Percentiles rank a stretch among this genome's conserved stretches.
phyloP scores from a whole-genome alignment of 2,329 filamentous ascomycete species.

The Blumeriella jaapii region DNA sequence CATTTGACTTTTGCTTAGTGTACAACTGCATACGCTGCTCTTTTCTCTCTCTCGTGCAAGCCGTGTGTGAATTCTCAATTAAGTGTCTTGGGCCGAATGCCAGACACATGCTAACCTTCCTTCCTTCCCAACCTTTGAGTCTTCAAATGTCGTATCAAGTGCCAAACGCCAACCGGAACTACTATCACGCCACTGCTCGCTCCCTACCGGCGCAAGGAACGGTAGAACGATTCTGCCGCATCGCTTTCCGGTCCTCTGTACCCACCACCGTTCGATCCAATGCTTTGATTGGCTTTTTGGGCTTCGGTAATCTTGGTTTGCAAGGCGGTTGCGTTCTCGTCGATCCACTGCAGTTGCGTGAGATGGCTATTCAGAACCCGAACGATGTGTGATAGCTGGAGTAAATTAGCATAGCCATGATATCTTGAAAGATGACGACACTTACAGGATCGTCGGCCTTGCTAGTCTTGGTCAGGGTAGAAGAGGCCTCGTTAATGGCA shows the following conservation, averaged over 20 bases:
- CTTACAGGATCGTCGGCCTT: slow-evolving; percentile 80
- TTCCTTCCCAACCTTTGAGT: slow-evolving; percentile 12
- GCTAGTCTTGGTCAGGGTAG: slow-evolving; percentile 75
- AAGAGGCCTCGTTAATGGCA: slow-evolving; percentile 91
- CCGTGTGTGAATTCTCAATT: background rate
- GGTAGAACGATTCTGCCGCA: slow-evolving; percentile 80
- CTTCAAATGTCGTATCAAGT: slow-evolving; percentile 13
- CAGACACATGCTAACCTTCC: slow-evolving; percentile 12
- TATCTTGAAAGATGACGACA: slow-evolving; percentile 18
- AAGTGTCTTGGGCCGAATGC: slow-evolving; percentile 6
- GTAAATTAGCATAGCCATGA: slow-evolving; percentile 6
- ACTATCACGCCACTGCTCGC: no score
- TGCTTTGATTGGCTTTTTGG: slow-evolving; percentile 62
- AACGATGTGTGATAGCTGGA: slow-evolving; percentile 83
- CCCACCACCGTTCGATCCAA: slow-evolving; percentile 35
- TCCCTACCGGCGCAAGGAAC: slow-evolving; percentile 73
- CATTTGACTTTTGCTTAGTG: slow-evolving; percentile 9
- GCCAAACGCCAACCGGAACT: slow-evolving; percentile 21
- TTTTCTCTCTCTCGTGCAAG: no score
- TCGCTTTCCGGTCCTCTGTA: slow-evolving; percentile 53
- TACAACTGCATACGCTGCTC: no score
- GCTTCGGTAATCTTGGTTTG: slow-evolving; percentile 73
- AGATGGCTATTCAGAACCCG: slow-evolving; percentile 90
- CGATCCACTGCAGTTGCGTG: slow-evolving; percentile 85
- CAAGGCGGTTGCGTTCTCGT: slow-evolving; percentile 68